phyloP scores from a whole-genome alignment of 768 basidiomycete species.

The Boletus rex-veris region DNA sequence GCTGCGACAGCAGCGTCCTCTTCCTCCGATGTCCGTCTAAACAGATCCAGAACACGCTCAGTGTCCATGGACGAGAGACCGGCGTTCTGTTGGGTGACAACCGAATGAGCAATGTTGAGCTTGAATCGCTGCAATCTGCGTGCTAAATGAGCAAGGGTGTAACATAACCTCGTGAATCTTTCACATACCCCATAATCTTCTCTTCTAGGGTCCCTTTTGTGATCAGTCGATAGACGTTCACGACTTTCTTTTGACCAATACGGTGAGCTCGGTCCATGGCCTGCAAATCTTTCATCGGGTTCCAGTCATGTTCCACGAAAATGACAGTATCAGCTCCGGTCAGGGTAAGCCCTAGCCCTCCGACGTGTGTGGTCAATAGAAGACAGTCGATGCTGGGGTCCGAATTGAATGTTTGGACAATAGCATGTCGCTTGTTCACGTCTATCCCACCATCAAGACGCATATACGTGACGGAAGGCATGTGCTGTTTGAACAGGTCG shows the following conservation, averaged over 20 bases:
- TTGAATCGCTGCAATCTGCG: slow-evolving; percentile 95
- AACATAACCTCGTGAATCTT: neutral
- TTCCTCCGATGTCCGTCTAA: slow-evolving; percentile 72
- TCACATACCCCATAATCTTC: slow-evolving; percentile 96
- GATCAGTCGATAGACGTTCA: slow-evolving; percentile 96
- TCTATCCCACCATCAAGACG: slow-evolving; percentile 93
- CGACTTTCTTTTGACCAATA: slow-evolving; percentile 97
- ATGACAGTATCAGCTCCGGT: slow-evolving; percentile 99
- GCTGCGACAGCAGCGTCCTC: slow-evolving; percentile 61
- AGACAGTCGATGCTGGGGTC: slow-evolving; percentile 98
- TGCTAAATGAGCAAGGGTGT: slow-evolving; percentile 3
- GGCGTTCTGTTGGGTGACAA: slow-evolving; percentile 96
- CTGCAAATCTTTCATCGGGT: slow-evolving; percentile 99
- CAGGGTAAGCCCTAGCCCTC: slow-evolving; percentile 91
- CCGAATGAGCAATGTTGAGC: slow-evolving; percentile 93
- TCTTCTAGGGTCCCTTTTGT: slow-evolving; percentile 97
- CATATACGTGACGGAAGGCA: slow-evolving; percentile 99
- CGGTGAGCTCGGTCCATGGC: slow-evolving; percentile 99
- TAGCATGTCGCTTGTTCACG: slow-evolving; percentile 88
- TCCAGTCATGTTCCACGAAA: slow-evolving; percentile 99
- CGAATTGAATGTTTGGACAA: slow-evolving; percentile 96
- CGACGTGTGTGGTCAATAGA: slow-evolving; percentile 93
- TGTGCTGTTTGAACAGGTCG: slow-evolving; percentile 84
- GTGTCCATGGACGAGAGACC: slow-evolving; percentile 96
- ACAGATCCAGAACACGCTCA: slow-evolving; percentile 92